Evolutionary conservation across 2,329 filamentous ascomycete genomes (phyloP), one percentile per base, ranked within the genome.

Genomic region (Emergomyces africanus): DNA sequence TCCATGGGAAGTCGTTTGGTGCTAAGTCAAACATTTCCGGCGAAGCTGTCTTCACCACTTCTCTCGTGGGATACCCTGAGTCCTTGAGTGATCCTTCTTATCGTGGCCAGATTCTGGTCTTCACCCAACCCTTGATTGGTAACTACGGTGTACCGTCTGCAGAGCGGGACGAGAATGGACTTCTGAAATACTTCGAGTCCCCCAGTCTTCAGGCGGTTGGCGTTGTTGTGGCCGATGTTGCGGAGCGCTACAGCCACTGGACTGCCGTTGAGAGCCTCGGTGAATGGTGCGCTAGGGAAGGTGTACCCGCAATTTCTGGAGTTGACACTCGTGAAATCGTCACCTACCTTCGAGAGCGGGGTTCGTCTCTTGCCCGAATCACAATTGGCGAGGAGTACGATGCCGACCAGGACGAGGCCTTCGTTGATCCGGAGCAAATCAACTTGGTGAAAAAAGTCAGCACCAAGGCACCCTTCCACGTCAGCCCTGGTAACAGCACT

Each of bases 11-110:
- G 72, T 95, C 92, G 61, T 99, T 97, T 69, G 94, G 94, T 69
- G 94, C 94, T 71, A 94, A 95, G 75, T 84, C 88, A 74, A 99
- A 96, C 81, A 89, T 97, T 72, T 96, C 91, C 64, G 94, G 94
- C 67, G 94, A 99, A 79, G 94, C 94, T 51, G 94, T 97, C 73
- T 99, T 99, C 81, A 97, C 94, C 63, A 97, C 94, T 62, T 96
- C 92, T 28, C 85, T 97, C 59, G 94, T 99, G 61, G 94, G 94
- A 69, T 99, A 99, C 75, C 94, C 94, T 66, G 94, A 99, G 80
- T 96, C 83, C 51, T 78, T 86, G 78, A 85, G 83, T 69, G 83
- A 86, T 65, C 83, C 83, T 14, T 86, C 83, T 59, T 86, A 86
- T 73, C 83, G 83, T 66, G 83, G 77, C 58, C 94, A 99, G 79